These are phyloP conservation scores for Boletus reticuloceps DNA, from an alignment of 768 basidiomycete genomes.

Conservation along the genomic window DNA sequence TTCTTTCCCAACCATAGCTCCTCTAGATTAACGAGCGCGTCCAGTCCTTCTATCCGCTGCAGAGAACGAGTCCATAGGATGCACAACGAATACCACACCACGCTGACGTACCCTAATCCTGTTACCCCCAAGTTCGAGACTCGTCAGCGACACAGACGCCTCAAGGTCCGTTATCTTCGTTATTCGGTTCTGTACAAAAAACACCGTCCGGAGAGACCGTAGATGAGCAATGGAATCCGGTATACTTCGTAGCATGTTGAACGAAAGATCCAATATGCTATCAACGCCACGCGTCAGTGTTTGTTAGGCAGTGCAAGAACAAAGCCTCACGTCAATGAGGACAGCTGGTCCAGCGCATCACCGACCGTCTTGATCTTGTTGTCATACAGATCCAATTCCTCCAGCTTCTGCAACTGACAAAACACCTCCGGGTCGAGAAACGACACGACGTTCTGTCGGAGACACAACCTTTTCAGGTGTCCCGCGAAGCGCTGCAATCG, in stretches of 20 bases:
- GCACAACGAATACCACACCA: neutral
- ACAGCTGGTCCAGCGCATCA: constrained; percentile 57
- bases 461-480: constrained; percentile 70
- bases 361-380: constrained; percentile 83
- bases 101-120: constrained; percentile 66
- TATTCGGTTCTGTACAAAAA: constrained; percentile 97
- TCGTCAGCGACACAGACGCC: constrained; percentile 57
- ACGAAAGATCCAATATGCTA: constrained; percentile 89
- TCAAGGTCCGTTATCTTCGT: constrained; percentile 70
- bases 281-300: neutral
- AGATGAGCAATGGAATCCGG: constrained; percentile 62
- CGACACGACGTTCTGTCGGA: constrained; percentile 83
- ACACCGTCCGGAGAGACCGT: constrained; percentile 67
- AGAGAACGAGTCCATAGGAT: constrained; percentile 1
- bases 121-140: constrained; percentile 93
- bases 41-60: constrained; percentile 86
- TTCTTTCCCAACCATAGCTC: constrained; percentile 99
- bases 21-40: constrained; percentile 75
- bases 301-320: neutral
- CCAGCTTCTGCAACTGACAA: constrained; percentile 58
- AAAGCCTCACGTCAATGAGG: constrained; percentile 51
- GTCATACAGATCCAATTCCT: constrained; percentile 95
- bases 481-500: constrained; percentile 69
- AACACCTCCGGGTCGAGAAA: constrained; percentile 73
- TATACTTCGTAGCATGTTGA: constrained; percentile 80